Evolutionary conservation across 2,329 filamentous ascomycete species (phyloP).

Genomic region (Elsinoe arachidis): DNA sequence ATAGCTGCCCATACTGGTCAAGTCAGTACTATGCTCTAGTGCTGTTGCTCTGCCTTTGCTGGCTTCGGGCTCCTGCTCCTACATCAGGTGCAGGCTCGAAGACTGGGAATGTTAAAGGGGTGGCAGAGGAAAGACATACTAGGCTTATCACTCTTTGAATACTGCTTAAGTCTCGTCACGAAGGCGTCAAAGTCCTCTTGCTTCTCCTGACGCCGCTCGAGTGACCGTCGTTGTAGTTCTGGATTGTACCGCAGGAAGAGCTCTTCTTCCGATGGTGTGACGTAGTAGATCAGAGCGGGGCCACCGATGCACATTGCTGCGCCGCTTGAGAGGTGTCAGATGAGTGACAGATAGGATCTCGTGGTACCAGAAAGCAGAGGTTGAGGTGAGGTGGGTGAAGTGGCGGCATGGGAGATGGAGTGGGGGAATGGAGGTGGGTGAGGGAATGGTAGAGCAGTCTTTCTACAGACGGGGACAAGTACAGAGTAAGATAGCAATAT

Average conservation of each 20-base stretch:
- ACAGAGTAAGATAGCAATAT: background rate
- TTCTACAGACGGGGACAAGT: background rate
- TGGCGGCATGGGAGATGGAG: too few species aligned
- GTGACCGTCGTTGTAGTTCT: constrained; percentile 77
- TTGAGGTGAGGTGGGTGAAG: too few species aligned
- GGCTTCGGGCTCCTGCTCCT: too few species aligned
- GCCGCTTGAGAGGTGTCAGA: constrained; percentile 46
- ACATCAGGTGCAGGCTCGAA: background rate
- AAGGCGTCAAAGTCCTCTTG: constrained; percentile 88
- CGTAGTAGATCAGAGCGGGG: constrained; percentile 70
- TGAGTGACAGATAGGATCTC: background rate
- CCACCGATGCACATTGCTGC: constrained; percentile 68
- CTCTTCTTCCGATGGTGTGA: constrained; percentile 82
- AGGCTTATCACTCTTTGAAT: constrained; percentile 83
- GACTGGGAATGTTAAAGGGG: background rate
- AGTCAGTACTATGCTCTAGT: constrained; percentile 9
- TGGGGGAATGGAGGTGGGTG: background rate
- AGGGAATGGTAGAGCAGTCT: background rate
- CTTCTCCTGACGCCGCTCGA: constrained; percentile 67
- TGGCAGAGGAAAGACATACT: constrained; percentile 47
- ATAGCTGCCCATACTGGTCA: constrained; percentile 28
- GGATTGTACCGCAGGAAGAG: constrained; percentile 86
- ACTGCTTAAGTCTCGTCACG: constrained; percentile 72
- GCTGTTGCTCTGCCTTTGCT: too few species aligned
- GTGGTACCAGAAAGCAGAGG: too few species aligned